phyloP scores from a whole-genome alignment of 2,329 filamentous ascomycete species.

The Aspergillus uvarum region DNA sequence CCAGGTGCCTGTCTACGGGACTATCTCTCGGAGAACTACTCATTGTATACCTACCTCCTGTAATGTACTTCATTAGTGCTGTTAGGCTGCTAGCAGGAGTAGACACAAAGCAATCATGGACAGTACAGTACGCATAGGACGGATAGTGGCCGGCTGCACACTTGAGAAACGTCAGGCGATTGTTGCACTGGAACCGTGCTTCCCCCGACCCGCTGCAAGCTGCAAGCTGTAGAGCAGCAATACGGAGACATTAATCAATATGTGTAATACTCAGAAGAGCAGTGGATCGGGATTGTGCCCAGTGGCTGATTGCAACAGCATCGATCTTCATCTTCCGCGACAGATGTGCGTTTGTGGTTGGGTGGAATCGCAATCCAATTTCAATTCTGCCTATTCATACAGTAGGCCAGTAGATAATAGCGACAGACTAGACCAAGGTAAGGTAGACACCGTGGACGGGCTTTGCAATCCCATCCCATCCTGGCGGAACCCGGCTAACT shows the following conservation, averaged over 20 bases:
- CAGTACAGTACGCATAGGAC: not conserved
- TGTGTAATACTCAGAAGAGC: too few species aligned
- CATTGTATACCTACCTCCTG: too few species aligned
- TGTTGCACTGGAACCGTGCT: conserved; percentile 4
- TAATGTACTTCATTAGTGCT: not conserved
- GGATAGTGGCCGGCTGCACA: not conserved
- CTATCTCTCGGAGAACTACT: too few species aligned
- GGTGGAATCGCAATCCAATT: not conserved
- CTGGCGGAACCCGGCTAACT: conserved; percentile 5
- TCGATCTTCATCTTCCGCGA: not conserved
- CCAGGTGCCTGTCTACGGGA: too few species aligned
- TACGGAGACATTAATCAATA: too few species aligned
- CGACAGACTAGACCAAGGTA: too few species aligned
- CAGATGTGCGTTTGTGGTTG: not conserved
- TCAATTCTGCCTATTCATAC: not conserved
- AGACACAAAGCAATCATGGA: too few species aligned
- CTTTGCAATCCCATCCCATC: not conserved
- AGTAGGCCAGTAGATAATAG: too few species aligned
- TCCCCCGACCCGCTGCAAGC: conserved; percentile 13
- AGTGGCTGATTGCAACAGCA: not conserved
- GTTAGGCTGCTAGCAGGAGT: not conserved
- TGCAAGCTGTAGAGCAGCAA: not conserved
- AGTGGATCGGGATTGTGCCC: too few species aligned
- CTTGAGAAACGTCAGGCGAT: not conserved
- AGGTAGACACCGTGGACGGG: not conserved